Evolutionary conservation across 208 protist species (phyloP).

Genomic region (Trypanosomatidae sp.): DNA sequence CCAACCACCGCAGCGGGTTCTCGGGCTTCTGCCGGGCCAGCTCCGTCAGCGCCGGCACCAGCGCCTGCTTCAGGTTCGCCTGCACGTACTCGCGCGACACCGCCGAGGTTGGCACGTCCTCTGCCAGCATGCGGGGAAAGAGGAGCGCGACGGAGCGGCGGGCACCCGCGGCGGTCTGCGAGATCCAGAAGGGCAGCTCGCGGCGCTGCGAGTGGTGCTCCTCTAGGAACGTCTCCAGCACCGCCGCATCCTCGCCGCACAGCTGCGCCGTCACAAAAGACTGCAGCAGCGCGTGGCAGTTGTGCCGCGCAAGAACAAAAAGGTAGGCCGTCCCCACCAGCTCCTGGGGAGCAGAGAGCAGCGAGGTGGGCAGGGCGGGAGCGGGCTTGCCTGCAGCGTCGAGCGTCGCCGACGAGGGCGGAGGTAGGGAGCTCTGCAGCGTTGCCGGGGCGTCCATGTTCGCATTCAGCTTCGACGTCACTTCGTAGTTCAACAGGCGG

Average conservation of each 20-base stretch:
- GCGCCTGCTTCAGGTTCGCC: conserved; percentile 65
- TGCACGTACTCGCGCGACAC: conserved; percentile 85
- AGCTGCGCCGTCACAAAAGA: conserved; percentile 46
- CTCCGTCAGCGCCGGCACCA: conserved; percentile 83
- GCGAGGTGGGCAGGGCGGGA: conserved; percentile 18
- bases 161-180: conserved; percentile 33
- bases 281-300: conserved; percentile 63
- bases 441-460: conserved; percentile 38
- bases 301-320: conserved; percentile 64
- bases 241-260: conserved; percentile 44
- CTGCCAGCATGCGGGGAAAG: conserved; percentile 77
- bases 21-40: conserved; percentile 80
- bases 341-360: conserved; percentile 27
- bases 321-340: conserved; percentile 70
- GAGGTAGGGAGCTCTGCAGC: background rate
- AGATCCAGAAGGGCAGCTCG: conserved; percentile 32
- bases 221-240: conserved; percentile 14
- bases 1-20: conserved; percentile 88
- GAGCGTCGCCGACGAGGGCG: background rate
- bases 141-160: conserved; percentile 59
- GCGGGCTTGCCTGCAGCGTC: conserved; percentile 5
- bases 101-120: conserved; percentile 60
- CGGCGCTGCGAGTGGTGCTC: conserved; percentile 23
- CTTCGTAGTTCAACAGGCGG: conserved; percentile 72
- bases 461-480: conserved; percentile 55